phyloP scores from a whole-genome alignment of 345 rosid species.

The Dovyalis caffra region DNA sequence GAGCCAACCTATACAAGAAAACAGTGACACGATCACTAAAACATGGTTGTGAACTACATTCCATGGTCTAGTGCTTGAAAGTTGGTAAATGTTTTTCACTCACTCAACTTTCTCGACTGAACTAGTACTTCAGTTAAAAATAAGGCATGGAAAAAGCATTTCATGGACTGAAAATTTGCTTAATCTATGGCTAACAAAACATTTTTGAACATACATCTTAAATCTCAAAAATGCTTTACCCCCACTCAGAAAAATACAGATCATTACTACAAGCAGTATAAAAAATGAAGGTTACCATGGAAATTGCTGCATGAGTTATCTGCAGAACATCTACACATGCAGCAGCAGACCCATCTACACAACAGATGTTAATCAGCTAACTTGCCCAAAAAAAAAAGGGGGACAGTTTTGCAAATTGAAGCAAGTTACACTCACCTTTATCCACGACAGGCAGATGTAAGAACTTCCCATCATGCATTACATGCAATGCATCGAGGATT shows the following conservation, averaged over 20 bases:
- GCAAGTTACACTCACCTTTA: constrained; percentile 44
- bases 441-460: constrained; percentile 92
- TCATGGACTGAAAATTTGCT: background rate
- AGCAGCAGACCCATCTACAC: constrained; percentile 71
- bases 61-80: background rate
- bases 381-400: background rate
- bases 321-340: constrained; percentile 92
- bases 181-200: background rate
- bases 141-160: background rate
- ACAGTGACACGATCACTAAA: background rate
- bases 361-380: constrained; percentile 12
- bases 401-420: background rate
- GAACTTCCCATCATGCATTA: constrained; percentile 97
- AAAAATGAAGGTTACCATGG: constrained; percentile 57
- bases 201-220: background rate
- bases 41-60: background rate
- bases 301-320: constrained; percentile 96
- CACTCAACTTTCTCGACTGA: background rate
- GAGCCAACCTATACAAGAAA: background rate
- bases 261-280: background rate
- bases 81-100: background rate
- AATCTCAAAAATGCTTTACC: background rate
- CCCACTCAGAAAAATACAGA: background rate
- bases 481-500: constrained; percentile 87
- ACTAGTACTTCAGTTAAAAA: background rate